Percentiles rank a stretch among this genome's conserved stretches.
Evolutionary conservation across 1,284 basidiomycete species (phyloP).

Genomic region (Marasmius fiardii): DNA sequence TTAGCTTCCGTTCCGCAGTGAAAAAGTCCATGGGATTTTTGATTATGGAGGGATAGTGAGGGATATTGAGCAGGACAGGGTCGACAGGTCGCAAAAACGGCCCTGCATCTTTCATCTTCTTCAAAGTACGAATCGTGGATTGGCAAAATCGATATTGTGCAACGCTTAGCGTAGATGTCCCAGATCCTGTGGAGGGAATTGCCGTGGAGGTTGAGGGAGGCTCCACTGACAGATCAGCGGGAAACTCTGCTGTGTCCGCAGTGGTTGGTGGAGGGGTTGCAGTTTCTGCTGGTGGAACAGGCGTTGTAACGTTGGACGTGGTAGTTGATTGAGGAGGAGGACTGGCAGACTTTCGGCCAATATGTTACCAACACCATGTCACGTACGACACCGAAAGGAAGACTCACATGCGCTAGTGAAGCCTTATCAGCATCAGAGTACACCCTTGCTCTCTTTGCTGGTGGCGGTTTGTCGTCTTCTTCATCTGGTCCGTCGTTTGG

Average conservation of each 20-base stretch:
- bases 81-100: slow-evolving; percentile 92
- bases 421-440: slow-evolving; percentile 53
- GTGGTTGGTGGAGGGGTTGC: slow-evolving; percentile 21
- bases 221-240: slow-evolving; percentile 9
- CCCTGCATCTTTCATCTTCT: slow-evolving; percentile 81
- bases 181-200: slow-evolving; percentile 16
- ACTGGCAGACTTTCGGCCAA: slow-evolving; percentile 62
- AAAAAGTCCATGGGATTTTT: slow-evolving; percentile 93
- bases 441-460: slow-evolving; percentile 53
- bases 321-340: slow-evolving; percentile 51
- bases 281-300: slow-evolving; percentile 26
- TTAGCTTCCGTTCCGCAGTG: slow-evolving; percentile 90
- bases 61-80: slow-evolving; percentile 84
- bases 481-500: slow-evolving; percentile 28
- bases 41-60: slow-evolving; percentile 88
- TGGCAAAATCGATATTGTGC: slow-evolving; percentile 83
- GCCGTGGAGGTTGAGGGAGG: slow-evolving; percentile 8
- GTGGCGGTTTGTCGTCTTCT: slow-evolving; percentile 61
- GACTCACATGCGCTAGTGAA: slow-evolving; percentile 60
- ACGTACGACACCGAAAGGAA: slow-evolving; percentile 40
- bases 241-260: slow-evolving; percentile 1
- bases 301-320: slow-evolving; percentile 31
- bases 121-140: slow-evolving; percentile 79
- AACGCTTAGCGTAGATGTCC: slow-evolving; percentile 44
- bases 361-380: slow-evolving; percentile 50